A percentile compares a stretch with the other conserved stretches of the same genome.
phyloP scores from a whole-genome alignment of 1,284 basidiomycete genomes.

The Trichosporon coremiiforme region DNA sequence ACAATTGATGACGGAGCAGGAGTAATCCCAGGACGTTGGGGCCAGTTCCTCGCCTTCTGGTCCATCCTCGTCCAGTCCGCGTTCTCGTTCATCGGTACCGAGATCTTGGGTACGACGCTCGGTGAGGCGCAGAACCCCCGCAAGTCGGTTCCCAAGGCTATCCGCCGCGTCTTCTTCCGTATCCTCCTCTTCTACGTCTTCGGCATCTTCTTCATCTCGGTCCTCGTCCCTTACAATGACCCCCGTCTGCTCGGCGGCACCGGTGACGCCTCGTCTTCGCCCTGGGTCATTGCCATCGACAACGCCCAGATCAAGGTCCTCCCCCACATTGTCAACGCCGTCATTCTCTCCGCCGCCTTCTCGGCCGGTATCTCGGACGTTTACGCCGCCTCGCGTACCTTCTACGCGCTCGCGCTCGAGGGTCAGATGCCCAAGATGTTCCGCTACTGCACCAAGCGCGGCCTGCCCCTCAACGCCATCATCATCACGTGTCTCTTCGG shows the following conservation, averaged over 20 bases:
- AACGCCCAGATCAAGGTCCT: conserved; percentile 73
- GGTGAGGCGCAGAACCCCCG: conserved; percentile 66
- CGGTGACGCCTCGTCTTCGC: conserved; percentile 62
- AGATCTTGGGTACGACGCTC: conserved; percentile 72
- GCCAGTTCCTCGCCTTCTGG: conserved; percentile 70
- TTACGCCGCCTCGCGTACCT: conserved; percentile 76
- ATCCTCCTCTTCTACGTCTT: conserved; percentile 69
- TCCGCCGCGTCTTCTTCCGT: conserved; percentile 76
- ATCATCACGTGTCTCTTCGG: conserved; percentile 60
- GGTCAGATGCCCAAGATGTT: conserved; percentile 65
- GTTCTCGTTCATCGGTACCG: conserved; percentile 82
- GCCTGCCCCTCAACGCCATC: conserved; percentile 71
- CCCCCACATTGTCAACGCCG: conserved; percentile 58
- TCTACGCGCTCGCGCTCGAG: conserved; percentile 77
- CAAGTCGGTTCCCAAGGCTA: conserved; percentile 75
- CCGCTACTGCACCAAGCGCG: conserved; percentile 62
- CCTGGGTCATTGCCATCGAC: conserved; percentile 78
- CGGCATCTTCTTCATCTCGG: conserved; percentile 61
- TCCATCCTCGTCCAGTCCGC: conserved; percentile 73
- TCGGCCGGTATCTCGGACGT: conserved; percentile 79
- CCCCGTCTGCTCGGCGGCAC: conserved; percentile 61
- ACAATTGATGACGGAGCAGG: conserved; percentile 29
- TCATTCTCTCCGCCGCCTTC: conserved; percentile 73
- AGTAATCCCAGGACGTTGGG: conserved; percentile 49
- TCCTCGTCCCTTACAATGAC: conserved; percentile 76